A percentile compares a stretch with the other conserved stretches of the same genome.
phyloP scores from a whole-genome alignment of 73 alveolate genomes.

The Symbiodinium pilosum region DNA sequence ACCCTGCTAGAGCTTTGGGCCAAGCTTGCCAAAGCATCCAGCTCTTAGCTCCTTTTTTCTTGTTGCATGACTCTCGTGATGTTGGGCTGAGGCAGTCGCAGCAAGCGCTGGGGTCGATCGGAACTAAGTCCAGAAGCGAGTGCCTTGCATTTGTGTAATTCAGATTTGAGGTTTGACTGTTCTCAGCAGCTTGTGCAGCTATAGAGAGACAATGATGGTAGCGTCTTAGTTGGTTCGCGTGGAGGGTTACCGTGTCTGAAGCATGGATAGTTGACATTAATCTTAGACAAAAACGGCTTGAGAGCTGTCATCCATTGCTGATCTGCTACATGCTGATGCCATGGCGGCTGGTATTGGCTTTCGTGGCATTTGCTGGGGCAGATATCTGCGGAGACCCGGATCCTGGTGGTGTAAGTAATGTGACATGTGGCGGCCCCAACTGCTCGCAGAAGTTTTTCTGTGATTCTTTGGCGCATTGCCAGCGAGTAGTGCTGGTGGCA shows the following conservation, averaged over 20 bases:
- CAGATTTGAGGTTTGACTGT: too few species aligned
- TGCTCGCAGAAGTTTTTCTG: constrained; percentile 8
- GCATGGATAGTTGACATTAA: too few species aligned
- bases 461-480: background rate
- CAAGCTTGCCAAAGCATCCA: background rate
- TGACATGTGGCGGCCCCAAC: background rate
- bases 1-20: background rate
- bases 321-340: background rate
- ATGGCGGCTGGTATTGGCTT: background rate
- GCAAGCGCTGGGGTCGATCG: background rate
- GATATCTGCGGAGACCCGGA: constrained; percentile 12
- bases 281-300: too few species aligned
- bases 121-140: background rate
- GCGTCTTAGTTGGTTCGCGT: too few species aligned
- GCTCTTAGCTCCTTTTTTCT: background rate
- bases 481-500: constrained; percentile 20
- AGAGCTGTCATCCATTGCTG: too few species aligned
- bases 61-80: background rate
- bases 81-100: background rate
- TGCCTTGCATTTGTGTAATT: too few species aligned
- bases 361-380: background rate
- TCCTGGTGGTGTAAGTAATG: background rate
- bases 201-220: too few species aligned
- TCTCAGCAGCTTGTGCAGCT: too few species aligned
- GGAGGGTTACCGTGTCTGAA: too few species aligned